These are phyloP conservation scores for Theobroma cacao DNA, from an alignment of 345 rosid genomes.

Conservation along the genomic window DNA sequence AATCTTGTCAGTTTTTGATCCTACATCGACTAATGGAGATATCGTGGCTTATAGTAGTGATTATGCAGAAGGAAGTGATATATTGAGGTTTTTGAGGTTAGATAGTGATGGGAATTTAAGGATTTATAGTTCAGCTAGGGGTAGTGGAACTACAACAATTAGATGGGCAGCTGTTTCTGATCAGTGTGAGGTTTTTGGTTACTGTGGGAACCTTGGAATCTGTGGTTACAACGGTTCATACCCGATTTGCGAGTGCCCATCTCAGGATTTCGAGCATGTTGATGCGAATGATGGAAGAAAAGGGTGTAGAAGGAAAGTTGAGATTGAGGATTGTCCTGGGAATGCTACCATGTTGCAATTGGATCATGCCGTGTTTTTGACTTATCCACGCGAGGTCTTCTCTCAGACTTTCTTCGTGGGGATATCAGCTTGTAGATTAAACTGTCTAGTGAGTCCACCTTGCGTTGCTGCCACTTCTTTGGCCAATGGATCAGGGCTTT, in stretches of 20 bases:
- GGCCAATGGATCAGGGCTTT: conserved; percentile 54
- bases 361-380: conserved; percentile 36
- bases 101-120: conserved; percentile 58
- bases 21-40: conserved; percentile 14
- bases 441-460: conserved; percentile 36
- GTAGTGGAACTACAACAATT: conserved; percentile 18
- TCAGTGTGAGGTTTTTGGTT: conserved; percentile 58
- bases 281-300: conserved; percentile 40
- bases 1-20: conserved; percentile 30
- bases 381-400: conserved; percentile 23
- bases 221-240: conserved; percentile 40
- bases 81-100: conserved; percentile 53
- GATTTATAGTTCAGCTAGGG: conserved; percentile 42
- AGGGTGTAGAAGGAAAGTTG: conserved; percentile 53
- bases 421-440: conserved; percentile 43
- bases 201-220: conserved; percentile 56
- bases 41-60: conserved; percentile 42
- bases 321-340: conserved; percentile 41
- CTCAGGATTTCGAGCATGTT: conserved; percentile 44
- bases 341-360: conserved; percentile 42
- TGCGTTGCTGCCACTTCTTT: conserved; percentile 53
- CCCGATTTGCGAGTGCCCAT: conserved; percentile 53
- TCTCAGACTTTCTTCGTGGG: conserved; percentile 31
- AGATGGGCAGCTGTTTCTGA: conserved; percentile 54
- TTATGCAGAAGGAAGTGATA: conserved; percentile 42